phyloP scores from a whole-genome alignment of 1,284 basidiomycete species.

The Amylostereum areolatum region DNA sequence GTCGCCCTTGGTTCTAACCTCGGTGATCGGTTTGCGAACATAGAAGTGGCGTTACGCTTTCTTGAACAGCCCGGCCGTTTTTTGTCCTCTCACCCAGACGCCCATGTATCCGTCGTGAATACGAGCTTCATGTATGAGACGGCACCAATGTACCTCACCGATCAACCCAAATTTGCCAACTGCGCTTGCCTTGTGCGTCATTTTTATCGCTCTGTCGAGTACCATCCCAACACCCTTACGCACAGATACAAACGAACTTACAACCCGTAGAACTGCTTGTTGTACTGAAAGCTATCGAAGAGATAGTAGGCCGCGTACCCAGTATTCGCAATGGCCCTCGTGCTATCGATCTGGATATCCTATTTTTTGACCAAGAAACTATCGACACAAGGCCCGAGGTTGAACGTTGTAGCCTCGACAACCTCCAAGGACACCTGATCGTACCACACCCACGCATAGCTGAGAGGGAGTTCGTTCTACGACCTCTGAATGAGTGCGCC shows the following conservation, averaged over 20 bases:
- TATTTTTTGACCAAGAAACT: conserved; percentile 68
- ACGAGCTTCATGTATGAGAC: conserved; percentile 95
- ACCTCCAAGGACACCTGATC: conserved; percentile 60
- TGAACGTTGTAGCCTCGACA: conserved; percentile 36
- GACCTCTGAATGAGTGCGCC: conserved; percentile 82
- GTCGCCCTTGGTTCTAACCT: conserved; percentile 90
- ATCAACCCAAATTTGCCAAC: conserved; percentile 90
- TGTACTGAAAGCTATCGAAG: conserved; percentile 75
- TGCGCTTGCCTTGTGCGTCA: conserved; percentile 78
- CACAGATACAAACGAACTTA: conserved; percentile 71
- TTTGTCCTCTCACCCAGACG: conserved; percentile 13
- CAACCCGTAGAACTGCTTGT: conserved; percentile 56
- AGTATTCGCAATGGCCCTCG: conserved; percentile 85
- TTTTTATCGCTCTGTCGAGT: conserved; percentile 1
- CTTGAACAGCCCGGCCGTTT: conserved; percentile 40
- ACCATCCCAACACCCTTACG: neutral
- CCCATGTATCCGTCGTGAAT: conserved; percentile 48
- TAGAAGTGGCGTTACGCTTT: conserved; percentile 67
- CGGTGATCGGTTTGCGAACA: conserved; percentile 83
- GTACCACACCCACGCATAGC: conserved; percentile 79
- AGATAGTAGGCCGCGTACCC: conserved; percentile 73
- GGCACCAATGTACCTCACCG: conserved; percentile 90
- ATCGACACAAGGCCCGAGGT: conserved; percentile 52
- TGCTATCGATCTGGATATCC: conserved; percentile 87
- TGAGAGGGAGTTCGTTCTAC: conserved; percentile 90